These are phyloP conservation scores for Cryptosporidium parvum DNA, from an alignment of 169 alveolate species.

Conservation along the genomic window DNA sequence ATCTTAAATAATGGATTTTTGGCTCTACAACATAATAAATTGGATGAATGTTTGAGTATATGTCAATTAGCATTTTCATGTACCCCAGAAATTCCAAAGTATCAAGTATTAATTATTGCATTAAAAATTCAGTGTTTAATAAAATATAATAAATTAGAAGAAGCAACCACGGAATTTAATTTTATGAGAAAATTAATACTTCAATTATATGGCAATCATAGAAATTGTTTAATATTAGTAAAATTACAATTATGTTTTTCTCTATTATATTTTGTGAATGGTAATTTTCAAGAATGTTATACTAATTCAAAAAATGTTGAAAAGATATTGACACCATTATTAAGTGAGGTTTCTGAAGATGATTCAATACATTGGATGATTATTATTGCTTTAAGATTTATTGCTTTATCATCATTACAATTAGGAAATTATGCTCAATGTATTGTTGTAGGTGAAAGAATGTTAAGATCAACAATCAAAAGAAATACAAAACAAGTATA, in stretches of 20 bases:
- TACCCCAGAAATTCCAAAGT: conserved; percentile 70
- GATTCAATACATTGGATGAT: conserved; percentile 69
- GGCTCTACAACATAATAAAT: conserved; percentile 66
- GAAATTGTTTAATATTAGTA: conserved; percentile 38
- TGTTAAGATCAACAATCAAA: conserved; percentile 73
- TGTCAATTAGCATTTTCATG: conserved; percentile 38
- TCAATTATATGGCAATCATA: conserved; percentile 57
- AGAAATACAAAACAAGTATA: conserved; percentile 49
- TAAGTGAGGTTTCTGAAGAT: conserved; percentile 45
- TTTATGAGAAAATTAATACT: conserved; percentile 29
- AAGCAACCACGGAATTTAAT: conserved; percentile 52
- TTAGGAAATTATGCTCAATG: conserved; percentile 59
- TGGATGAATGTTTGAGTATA: conserved; percentile 65
- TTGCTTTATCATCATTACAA: conserved; percentile 49
- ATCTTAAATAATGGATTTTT: conserved; percentile 56
- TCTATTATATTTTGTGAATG: conserved; percentile 35
- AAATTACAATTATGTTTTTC: conserved; percentile 68
- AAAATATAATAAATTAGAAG: conserved; percentile 54
- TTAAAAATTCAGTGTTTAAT: conserved; percentile 59
- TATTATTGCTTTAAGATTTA: conserved; percentile 59
- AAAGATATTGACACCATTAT: conserved; percentile 49
- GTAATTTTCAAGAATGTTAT: conserved; percentile 54
- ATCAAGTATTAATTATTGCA: conserved; percentile 27
- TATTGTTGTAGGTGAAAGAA: conserved; percentile 62
- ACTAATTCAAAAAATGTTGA: conserved; percentile 23